These are phyloP conservation scores for Gloeophyllum trabeum DNA, from an alignment of 768 basidiomycete species.

Conservation along the genomic window DNA sequence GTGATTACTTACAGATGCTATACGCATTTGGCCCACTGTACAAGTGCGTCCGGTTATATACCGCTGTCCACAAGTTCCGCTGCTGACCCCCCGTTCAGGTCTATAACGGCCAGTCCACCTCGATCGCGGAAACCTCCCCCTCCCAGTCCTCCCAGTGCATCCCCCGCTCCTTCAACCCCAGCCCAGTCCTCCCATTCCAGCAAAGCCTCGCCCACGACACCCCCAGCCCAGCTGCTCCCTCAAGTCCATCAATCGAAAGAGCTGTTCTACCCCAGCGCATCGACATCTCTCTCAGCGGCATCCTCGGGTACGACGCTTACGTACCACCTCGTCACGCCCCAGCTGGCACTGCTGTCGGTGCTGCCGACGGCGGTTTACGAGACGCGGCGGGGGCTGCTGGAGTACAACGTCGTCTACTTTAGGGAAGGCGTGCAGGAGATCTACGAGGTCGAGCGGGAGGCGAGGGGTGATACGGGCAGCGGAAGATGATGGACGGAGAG, in stretches of 20 bases:
- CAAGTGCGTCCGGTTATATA: conserved; percentile 44
- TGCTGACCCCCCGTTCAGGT: conserved; percentile 2
- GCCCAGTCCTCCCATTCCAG: neutral
- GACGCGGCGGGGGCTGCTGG: conserved; percentile 61
- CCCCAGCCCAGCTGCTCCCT: conserved; percentile 15
- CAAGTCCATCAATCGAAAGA: conserved; percentile 12
- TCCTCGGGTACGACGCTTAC: conserved; percentile 67
- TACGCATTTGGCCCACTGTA: conserved; percentile 81
- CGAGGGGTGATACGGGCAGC: too few relatives aligned
- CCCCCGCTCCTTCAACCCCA: neutral
- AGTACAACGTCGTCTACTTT: conserved; percentile 83
- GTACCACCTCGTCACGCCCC: conserved; percentile 71
- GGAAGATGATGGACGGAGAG: too few relatives aligned
- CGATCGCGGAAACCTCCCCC: conserved; percentile 1
- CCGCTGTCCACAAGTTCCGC: conserved; percentile 1
- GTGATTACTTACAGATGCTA: conserved; percentile 83
- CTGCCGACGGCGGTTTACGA: conserved; percentile 67
- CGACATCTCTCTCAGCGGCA: conserved; percentile 48
- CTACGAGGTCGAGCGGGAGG: conserved; percentile 60
- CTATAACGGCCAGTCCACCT: neutral
- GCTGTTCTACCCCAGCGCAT: conserved; percentile 59
- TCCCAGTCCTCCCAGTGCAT: conserved; percentile 1
- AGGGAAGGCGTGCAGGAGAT: conserved; percentile 78
- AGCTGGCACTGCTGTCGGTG: conserved; percentile 60
- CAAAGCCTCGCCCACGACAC: conserved; percentile 13